Percentiles rank a stretch among this genome's conserved stretches.
Evolutionary conservation across 164 flowering plant genomes (phyloP).

Genomic region (Chloranthus sessilifolius): DNA sequence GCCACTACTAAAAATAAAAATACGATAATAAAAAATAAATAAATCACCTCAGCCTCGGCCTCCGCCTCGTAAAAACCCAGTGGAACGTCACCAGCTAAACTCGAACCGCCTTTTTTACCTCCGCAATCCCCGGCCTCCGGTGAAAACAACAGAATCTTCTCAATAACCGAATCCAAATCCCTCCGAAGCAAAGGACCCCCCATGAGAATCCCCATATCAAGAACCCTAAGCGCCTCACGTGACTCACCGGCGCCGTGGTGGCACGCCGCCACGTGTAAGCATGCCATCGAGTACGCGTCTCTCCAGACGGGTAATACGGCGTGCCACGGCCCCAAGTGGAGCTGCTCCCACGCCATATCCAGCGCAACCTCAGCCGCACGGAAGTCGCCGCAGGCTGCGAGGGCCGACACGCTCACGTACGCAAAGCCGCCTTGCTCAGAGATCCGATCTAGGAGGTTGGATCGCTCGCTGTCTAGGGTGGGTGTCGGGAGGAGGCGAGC

Average conservation of each 20-base stretch:
- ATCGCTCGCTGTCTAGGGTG: constrained; percentile 37
- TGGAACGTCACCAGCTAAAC: neutral
- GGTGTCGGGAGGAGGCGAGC: constrained; percentile 40
- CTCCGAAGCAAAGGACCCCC: constrained; percentile 63
- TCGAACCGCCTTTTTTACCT: neutral
- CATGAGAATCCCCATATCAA: constrained; percentile 90
- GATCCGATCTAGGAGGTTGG: constrained; percentile 46
- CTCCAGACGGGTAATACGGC: constrained; percentile 85
- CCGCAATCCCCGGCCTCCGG: neutral
- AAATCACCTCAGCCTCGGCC: no score
- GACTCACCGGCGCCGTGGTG: constrained; percentile 39
- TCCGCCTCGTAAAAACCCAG: constrained; percentile 1
- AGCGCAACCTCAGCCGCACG: constrained; percentile 84
- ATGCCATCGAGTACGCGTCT: constrained; percentile 93
- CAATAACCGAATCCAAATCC: constrained; percentile 51
- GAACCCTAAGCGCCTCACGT: constrained; percentile 55
- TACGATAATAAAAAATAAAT: no score
- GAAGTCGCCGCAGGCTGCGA: constrained; percentile 53
- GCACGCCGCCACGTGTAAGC: constrained; percentile 58
- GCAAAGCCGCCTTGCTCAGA: constrained; percentile 79
- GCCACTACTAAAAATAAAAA: no score
- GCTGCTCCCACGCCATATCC: constrained; percentile 99
- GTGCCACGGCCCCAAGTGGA: constrained; percentile 96
- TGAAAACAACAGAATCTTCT: constrained; percentile 6
- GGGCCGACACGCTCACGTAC: constrained; percentile 49